These are phyloP conservation scores for Rhizoclosmatium sp. DNA, from an alignment of 192 early-diverging fungal genomes.

Conservation along the genomic window DNA sequence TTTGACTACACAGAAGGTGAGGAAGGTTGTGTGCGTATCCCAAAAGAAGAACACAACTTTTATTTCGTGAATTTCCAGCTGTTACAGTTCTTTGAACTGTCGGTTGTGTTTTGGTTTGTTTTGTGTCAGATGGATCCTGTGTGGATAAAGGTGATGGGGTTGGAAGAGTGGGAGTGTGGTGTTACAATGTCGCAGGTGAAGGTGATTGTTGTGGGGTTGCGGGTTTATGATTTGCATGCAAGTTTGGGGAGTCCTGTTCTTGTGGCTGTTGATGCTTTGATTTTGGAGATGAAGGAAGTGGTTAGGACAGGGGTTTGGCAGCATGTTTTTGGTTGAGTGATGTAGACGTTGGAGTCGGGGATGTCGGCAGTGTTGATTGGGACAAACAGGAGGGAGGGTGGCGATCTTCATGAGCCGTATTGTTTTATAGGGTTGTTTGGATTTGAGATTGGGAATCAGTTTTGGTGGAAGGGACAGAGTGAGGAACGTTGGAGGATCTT, in stretches of 20 bases:
- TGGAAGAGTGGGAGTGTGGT: background rate
- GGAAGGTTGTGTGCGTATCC: no score
- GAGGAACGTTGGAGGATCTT: no score
- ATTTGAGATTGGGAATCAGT: no score
- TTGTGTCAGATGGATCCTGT: background rate
- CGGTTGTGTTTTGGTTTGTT: background rate
- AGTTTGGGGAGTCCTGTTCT: background rate
- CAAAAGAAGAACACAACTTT: background rate
- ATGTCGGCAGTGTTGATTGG: no score
- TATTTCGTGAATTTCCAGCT: background rate
- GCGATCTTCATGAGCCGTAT: no score
- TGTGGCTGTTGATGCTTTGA: background rate
- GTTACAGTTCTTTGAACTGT: background rate
- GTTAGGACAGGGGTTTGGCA: no score
- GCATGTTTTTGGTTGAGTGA: no score
- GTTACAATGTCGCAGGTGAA: background rate
- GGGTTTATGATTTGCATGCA: background rate
- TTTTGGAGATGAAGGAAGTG: background rate
- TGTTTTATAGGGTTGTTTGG: no score
- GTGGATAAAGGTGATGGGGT: background rate
- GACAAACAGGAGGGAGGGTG: no score
- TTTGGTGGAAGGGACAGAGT: no score
- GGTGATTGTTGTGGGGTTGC: background rate
- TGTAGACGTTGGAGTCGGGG: no score
- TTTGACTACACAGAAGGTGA: background rate